These are phyloP conservation scores for Suzukiozyma palmioleophila DNA, from an alignment of 1,139 yeast species.

Conservation along the genomic window DNA sequence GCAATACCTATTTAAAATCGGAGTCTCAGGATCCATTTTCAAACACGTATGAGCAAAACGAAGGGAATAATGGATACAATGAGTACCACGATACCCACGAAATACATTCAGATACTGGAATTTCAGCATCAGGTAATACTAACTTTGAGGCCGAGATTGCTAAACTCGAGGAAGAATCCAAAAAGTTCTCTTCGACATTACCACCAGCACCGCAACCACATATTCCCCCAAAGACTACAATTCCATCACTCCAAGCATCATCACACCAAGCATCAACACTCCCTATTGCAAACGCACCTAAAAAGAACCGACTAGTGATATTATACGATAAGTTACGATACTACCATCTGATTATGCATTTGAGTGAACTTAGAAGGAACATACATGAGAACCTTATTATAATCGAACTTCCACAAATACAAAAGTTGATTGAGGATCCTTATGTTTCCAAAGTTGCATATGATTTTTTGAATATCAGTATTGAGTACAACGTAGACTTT, in stretches of 20 bases:
- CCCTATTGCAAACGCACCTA: constrained; percentile 1
- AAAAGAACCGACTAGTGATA: constrained; percentile 24
- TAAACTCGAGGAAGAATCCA: too few species aligned
- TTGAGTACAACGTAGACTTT: constrained; percentile 32
- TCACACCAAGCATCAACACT: not conserved
- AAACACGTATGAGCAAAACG: not conserved
- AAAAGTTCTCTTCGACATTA: too few species aligned
- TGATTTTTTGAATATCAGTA: constrained; percentile 28
- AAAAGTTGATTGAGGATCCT: constrained; percentile 9
- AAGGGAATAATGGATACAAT: not conserved
- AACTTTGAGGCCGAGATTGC: too few species aligned
- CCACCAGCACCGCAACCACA: too few species aligned
- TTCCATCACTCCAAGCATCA: not conserved
- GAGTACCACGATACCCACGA: not conserved
- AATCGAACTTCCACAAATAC: constrained; percentile 16
- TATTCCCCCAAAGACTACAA: not conserved
- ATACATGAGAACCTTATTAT: constrained; percentile 18
- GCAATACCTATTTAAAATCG: not conserved
- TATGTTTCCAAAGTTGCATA: constrained; percentile 15
- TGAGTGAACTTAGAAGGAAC: constrained; percentile 21
- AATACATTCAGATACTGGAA: too few species aligned
- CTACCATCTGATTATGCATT: constrained; percentile 24
- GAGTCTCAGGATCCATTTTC: not conserved
- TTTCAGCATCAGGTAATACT: too few species aligned
- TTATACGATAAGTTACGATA: constrained; percentile 29